Base-by-base conservation (phyloP, 2,329 filamentous ascomycete genomes). In the Xylariaceae sp. region DNA sequence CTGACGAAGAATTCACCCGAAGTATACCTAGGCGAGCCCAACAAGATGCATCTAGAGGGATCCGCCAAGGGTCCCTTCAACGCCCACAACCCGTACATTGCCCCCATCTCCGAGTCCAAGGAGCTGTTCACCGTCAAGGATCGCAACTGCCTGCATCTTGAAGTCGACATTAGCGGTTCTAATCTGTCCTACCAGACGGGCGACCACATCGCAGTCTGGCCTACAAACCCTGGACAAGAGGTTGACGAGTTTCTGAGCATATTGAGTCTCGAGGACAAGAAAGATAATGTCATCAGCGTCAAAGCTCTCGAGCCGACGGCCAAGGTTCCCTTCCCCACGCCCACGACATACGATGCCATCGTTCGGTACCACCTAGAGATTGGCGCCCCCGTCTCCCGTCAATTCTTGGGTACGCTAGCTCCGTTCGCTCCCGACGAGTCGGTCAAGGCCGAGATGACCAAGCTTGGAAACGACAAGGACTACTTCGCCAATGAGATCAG, bases 171-270 rank as follows among this genome's bases (percentile, higher is more conserved):
- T 49, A 83, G 80, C 52, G 85, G 78, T 49, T 94, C 89, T 33
- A 94, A 93, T 58, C 70, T 98, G 43, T 78, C 75, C 28, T 98
- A 98, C 68, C 87, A 93, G 51, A 98, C 92, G 33, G 92, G 92
- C 58, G 93, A 98, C 57, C 93, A 98, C 61, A 84, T 98, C 54
- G 92, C 92, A 26, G 66, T 98, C 51, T 98, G 93, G 93, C 92
- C 93, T 23, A 94, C 87, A 32, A 98, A 98, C 60, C 72, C 92
- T 38, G 92, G 92, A 37, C 79, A 77, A 44, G 90, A 96, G 60
- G 90, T 95, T 29, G 87, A 96, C 52, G 79, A 87, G 34, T 88
- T 98, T 64, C 67, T 98, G 45, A 72, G 79, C 49, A 72, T 92
- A 35, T 72, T 93, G 44, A 87, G 77, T 42, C 74, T 95, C 25